Evolutionary conservation across 139 green algal species (phyloP), one percentile per base, ranked within the genome.

Genomic region (Diplosphaera chodatii): DNA sequence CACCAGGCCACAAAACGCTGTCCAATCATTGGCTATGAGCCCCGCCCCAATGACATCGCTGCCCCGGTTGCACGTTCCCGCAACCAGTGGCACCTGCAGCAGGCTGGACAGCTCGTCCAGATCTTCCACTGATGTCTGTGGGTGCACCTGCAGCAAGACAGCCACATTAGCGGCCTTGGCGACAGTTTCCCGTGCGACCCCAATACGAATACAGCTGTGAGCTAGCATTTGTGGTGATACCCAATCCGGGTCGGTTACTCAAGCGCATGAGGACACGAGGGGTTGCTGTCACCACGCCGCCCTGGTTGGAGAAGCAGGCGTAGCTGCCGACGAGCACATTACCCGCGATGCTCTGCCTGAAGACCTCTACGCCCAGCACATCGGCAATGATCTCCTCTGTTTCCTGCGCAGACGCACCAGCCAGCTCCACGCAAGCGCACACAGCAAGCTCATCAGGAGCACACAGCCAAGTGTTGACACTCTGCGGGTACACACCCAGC

Each of bases 361-460:
- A 99, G 18, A 99, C 96, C 85, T 99, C 96, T 65, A 99, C 93
- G 22, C 96, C 96, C 71, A 99, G 82, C 74, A 99, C 92, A 84
- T 99, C 96, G 20, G 90, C 82, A 56, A 96, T 77, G 29, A 97
- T 84, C 63, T 97, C 91, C 80, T 98, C 93, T 15, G 93, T 98
- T 72, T 98, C 93, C 68, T 86, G 77, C 31, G n/a, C n/a, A n/a
- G n/a, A n/a, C n/a, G n/a, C n/a, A n/a, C n/a, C n/a, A n/a, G n/a
- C n/a, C n/a, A n/a, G n/a, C n/a, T n/a, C n/a, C n/a, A n/a, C n/a
- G n/a, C n/a, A n/a, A n/a, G n/a, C n/a, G n/a, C n/a, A n/a, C n/a
- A n/a, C n/a, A n/a, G n/a, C n/a, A n/a, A n/a, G n/a, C n/a, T n/a
- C n/a, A n/a, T n/a, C n/a, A n/a, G n/a, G n/a, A n/a, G n/a, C n/a